phyloP scores from a whole-genome alignment of 2,329 filamentous ascomycete species.

The Grosmannia clavigera region DNA sequence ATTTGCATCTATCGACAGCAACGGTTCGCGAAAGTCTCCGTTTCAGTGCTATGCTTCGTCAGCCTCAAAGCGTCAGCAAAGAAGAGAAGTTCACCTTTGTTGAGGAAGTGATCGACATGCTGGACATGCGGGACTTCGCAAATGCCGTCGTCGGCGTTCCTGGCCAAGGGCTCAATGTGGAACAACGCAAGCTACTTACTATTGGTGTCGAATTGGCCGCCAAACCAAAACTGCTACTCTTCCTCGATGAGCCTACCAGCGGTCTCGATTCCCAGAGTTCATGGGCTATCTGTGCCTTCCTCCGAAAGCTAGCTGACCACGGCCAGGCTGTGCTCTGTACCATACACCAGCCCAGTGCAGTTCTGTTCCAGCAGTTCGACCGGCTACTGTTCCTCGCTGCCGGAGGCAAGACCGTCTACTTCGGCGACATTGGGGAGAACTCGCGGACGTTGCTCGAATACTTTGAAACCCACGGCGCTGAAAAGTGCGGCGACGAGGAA shows the following conservation, averaged over 20 bases:
- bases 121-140: slow-evolving; percentile 83
- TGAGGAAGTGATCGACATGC: slow-evolving; percentile 80
- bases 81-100: slow-evolving; percentile 79
- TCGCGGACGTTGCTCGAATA: slow-evolving; percentile 58
- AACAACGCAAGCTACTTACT: slow-evolving; percentile 64
- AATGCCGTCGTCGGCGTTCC: slow-evolving; percentile 85
- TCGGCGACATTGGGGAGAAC: slow-evolving; percentile 58
- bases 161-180: slow-evolving; percentile 68
- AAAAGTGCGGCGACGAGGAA: slow-evolving; percentile 49
- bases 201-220: slow-evolving; percentile 89
- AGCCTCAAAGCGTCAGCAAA: slow-evolving; percentile 58
- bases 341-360: slow-evolving; percentile 92
- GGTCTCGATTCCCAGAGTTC: slow-evolving; percentile 88
- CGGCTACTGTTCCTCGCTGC: slow-evolving; percentile 65
- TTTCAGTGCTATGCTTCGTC: slow-evolving; percentile 76
- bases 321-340: slow-evolving; percentile 94
- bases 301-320: slow-evolving; percentile 78
- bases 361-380: slow-evolving; percentile 87
- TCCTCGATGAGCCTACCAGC: slow-evolving; percentile 91
- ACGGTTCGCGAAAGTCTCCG: slow-evolving; percentile 80
- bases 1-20: slow-evolving; percentile 71
- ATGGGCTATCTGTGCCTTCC: slow-evolving; percentile 77
- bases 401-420: slow-evolving; percentile 70
- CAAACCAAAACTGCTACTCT: slow-evolving; percentile 77
- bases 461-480: slow-evolving; percentile 62